Conservation (phyloP, 805 yeast species). For the Torulaspora gathmanii region DNA sequence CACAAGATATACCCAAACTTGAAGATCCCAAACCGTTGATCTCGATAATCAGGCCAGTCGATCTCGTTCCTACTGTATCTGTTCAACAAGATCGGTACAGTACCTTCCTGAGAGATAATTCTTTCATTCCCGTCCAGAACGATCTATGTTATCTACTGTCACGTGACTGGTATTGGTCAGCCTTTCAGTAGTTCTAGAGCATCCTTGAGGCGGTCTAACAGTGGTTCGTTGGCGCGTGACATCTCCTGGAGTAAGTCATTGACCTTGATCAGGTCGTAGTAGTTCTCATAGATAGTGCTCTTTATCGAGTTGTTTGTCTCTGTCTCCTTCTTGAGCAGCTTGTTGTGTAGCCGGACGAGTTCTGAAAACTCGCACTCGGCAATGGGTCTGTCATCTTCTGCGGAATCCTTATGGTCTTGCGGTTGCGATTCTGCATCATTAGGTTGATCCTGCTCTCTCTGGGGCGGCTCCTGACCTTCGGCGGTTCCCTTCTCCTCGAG, state of each 20-base stretch:
- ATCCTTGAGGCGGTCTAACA: constrained; percentile 15
- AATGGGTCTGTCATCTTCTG: constrained; percentile 12
- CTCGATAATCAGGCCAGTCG: neutral
- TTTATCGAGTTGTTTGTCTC: constrained; percentile 46
- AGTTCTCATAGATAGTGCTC: constrained; percentile 68
- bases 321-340: constrained; percentile 27
- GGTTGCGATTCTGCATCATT: neutral
- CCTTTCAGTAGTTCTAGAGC: constrained; percentile 9
- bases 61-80: neutral
- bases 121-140: neutral
- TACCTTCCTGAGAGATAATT: constrained; percentile 1
- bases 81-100: neutral
- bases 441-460: neutral
- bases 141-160: neutral
- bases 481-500: constrained; percentile 12
- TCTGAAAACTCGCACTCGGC: constrained; percentile 20
- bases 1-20: neutral
- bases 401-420: neutral
- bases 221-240: constrained; percentile 12
- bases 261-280: constrained; percentile 65
- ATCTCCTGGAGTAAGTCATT: constrained; percentile 47
- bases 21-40: neutral
- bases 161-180: neutral
- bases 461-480: constrained; percentile 2
- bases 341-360: constrained; percentile 28